These are phyloP conservation scores for Arachis hypogaea DNA, from an alignment of 306 rosid species.

Conservation along the genomic window DNA sequence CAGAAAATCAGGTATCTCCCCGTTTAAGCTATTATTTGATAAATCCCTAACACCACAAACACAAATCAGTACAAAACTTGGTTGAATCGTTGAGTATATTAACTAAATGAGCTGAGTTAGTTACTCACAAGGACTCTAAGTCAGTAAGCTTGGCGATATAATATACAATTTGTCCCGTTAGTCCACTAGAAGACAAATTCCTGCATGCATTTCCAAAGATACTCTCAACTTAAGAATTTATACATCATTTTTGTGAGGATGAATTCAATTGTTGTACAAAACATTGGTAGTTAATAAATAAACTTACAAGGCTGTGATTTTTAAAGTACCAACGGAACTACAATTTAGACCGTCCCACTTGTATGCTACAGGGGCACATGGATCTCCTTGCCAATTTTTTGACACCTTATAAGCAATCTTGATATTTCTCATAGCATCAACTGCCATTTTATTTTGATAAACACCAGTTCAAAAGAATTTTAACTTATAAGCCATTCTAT, in stretches of 20 bases:
- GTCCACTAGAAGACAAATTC: slow-evolving; percentile 53
- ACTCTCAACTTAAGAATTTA: neutral
- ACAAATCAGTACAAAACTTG: neutral
- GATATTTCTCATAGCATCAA: slow-evolving; percentile 55
- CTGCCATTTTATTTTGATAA: slow-evolving; percentile 28
- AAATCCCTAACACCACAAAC: slow-evolving; percentile 1
- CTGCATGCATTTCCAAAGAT: slow-evolving; percentile 41
- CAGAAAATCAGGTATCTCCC: neutral
- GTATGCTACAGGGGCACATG: slow-evolving; percentile 50
- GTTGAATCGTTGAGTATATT: neutral
- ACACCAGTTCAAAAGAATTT: neutral
- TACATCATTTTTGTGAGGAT: neutral
- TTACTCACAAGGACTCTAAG: slow-evolving; percentile 57
- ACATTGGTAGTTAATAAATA: too few species aligned
- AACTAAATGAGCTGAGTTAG: neutral
- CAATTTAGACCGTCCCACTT: slow-evolving; percentile 66
- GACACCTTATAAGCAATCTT: slow-evolving; percentile 51
- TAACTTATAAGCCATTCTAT: neutral
- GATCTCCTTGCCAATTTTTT: slow-evolving; percentile 70
- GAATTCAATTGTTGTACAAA: too few species aligned
- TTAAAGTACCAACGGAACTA: slow-evolving; percentile 34
- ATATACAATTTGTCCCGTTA: slow-evolving; percentile 47
- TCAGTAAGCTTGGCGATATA: slow-evolving; percentile 44
- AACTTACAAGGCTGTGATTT: slow-evolving; percentile 62
- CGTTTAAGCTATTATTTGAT: neutral